Base-by-base conservation (phyloP, 805 yeast genomes). In the Pichia exigua region DNA sequence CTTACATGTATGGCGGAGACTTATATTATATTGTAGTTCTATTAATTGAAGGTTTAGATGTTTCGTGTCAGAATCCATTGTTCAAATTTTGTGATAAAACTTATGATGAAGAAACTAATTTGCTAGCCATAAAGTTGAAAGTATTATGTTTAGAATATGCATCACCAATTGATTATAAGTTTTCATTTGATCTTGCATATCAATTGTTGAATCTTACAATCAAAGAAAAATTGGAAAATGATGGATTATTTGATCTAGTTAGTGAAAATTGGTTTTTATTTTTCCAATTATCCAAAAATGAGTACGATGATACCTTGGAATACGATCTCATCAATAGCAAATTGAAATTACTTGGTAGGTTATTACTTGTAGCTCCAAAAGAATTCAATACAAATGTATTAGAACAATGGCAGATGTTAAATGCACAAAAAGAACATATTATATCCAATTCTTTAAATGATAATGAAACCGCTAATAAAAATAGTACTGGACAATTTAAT, bases 221-320 rank as follows among this genome's bases (percentile, higher is more conserved):
- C 27, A 43, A 48, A 3, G 18, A 42, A 20, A 56, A 54, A 32
- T 26, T 32, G 4, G 17, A 45, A 1, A 35, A 44, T 5, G 51
- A 53, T 15, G 53, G 26, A 57, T 54, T 57, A 46, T 60, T 27
- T 35, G 22, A 45, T 0, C 20, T 62, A 12, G 48, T 66, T 13
- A 60, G 57, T 49, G 68, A 68, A 18, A 67, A 72, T 46, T 89
- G 96, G 96, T 73, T 82, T 26, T 79, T 87, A 0, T 79, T 85
- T 54, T 84, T 82, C 59, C 95, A 87, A 59, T 82, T 85, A 3
- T 86, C 87, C 3, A 84, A 85, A 65, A 60, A 56, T 47, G 67
- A 64, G 15, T 61, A 71, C 38, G 62, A 56, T 17, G 60, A 52
- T n/a, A 45, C 51, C 21, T 46, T 48, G n/a, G 51, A 44, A 20